Percentiles rank a stretch among this genome's conserved stretches.
These are phyloP conservation scores for Rhododendron griersonianum DNA, from an alignment of 148 eudicot genomes.

Conservation along the genomic window DNA sequence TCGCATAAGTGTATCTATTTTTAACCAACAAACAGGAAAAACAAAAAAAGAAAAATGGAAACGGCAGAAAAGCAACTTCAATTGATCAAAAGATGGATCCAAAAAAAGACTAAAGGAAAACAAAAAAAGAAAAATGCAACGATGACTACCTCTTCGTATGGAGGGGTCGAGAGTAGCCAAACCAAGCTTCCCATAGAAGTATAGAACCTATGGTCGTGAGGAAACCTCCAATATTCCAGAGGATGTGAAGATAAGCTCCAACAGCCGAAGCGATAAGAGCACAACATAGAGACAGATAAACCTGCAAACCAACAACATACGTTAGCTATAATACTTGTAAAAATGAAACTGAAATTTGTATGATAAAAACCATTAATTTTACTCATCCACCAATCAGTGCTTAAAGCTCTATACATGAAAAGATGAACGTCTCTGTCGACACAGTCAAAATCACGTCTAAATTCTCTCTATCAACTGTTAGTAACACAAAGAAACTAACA, in stretches of 20 bases:
- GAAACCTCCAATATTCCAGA: constrained; percentile 84
- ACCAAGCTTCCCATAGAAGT: constrained; percentile 54
- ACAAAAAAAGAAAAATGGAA: neutral
- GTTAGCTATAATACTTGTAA: no score
- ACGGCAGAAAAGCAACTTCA: neutral
- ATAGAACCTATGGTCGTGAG: constrained; percentile 67
- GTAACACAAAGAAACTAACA: neutral
- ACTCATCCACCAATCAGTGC: neutral
- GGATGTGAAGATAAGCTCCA: constrained; percentile 79
- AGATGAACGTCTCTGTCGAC: neutral
- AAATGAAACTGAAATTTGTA: neutral
- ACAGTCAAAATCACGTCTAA: neutral
- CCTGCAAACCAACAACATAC: constrained; percentile 39
- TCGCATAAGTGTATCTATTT: no score
- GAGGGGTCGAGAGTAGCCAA: constrained; percentile 56
- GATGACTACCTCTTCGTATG: constrained; percentile 51
- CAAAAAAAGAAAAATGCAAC: neutral
- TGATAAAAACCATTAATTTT: neutral
- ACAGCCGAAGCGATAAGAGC: constrained; percentile 70
- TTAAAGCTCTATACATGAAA: neutral
- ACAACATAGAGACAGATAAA: constrained; percentile 75
- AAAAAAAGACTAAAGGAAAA: neutral
- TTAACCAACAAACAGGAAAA: no score
- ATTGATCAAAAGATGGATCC: neutral
- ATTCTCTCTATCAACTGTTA: neutral